Evolutionary conservation across 495 filamentous ascomycete genomes (phyloP), one percentile per base, ranked within the genome.

Genomic region (Penicillium cataractarum): DNA sequence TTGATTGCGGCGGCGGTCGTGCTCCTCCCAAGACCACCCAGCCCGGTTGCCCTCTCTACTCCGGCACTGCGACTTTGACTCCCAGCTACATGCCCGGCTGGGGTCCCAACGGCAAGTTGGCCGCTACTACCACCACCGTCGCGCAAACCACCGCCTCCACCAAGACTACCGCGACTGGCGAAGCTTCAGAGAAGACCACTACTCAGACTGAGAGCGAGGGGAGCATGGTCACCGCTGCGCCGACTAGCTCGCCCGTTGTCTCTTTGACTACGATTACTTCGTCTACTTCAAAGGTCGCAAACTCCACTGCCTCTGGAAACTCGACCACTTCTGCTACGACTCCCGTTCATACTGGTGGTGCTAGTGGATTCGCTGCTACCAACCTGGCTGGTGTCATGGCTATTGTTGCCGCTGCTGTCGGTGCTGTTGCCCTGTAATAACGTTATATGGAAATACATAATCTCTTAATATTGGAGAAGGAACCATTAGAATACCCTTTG

Each of bases 1-100:
- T 85, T 60, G 86, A 88, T 78, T 89, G 87, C 67, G 87, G 87
- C 31, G 87, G 87, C 57, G 87, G 86, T 24, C 78, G 82, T 46
- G 86, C 85, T 10, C 86, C 87, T 0, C 80, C 83, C 1, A 89
- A 84, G 74, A 83, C 82, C 21, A 78, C 78, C 32, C 81, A 85
- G 29, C 86, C 86, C 1, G 87, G 86, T 8, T 90, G 87, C 67
- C 74, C 80, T 0, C 63, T 60, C 15, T 90, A 90, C 71, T 69
- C 66, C 3, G 87, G 87, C 46, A 87, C 85, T 8, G 83, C 74
- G 24, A 82, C 82, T 19, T 78, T 83, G 58, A 75, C 76, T 24
- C 78, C 84, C 4, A 78, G 68, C 60, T 87, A 76, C 66, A 66
- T 85, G 7, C 70, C 79, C 19, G 80, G 79, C 27, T 76, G 62